Evolutionary conservation across 306 rosid species (phyloP).

Genomic region (Malus domestica): DNA sequence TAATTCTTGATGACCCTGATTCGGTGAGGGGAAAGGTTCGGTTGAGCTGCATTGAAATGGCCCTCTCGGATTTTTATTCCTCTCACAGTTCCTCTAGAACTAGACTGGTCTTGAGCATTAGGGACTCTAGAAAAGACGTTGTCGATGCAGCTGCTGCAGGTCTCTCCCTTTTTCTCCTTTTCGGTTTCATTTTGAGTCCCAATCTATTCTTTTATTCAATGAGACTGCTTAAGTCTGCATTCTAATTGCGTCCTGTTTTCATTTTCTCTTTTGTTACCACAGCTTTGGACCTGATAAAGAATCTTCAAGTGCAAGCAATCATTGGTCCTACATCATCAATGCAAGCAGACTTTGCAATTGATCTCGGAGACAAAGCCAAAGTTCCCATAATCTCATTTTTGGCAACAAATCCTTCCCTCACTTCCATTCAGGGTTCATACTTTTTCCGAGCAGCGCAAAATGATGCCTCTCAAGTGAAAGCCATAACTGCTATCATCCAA

Average conservation of each 20-base stretch:
- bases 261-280: neutral
- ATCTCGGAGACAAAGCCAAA: conserved; percentile 26
- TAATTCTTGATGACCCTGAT: conserved; percentile 13
- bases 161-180: neutral
- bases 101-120: neutral
- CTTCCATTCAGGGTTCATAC: conserved; percentile 7
- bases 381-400: conserved; percentile 30
- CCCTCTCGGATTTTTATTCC: neutral
- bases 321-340: conserved; percentile 25
- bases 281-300: conserved; percentile 41
- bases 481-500: conserved; percentile 9
- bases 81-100: neutral
- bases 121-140: conserved; percentile 4
- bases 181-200: neutral
- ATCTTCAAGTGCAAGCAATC: conserved; percentile 39
- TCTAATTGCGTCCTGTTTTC: neutral
- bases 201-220: no score
- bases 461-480: conserved; percentile 19
- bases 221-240: neutral
- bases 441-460: conserved; percentile 19
- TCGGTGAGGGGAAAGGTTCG: neutral
- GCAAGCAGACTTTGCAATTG: conserved; percentile 23
- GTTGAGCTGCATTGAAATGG: neutral
- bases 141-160: conserved; percentile 23
- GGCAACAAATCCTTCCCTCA: conserved; percentile 27